Evolutionary conservation across 371 early-diverging fungal species (phyloP).

Genomic region (Syncephalastrum contaminatum): DNA sequence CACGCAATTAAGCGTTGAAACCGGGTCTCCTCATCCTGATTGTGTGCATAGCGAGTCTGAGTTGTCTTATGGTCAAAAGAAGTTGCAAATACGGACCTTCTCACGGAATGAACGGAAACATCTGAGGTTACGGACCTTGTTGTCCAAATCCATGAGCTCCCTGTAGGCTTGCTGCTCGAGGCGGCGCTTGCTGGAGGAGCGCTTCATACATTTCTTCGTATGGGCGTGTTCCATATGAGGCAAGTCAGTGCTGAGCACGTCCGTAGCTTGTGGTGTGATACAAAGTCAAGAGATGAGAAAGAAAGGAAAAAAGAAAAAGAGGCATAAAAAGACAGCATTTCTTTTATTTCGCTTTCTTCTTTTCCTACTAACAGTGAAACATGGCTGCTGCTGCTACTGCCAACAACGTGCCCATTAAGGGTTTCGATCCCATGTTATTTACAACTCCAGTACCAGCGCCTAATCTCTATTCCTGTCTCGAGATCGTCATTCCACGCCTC

Average conservation of each 20-base stretch:
- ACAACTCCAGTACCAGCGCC: neutral
- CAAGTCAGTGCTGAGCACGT: neutral
- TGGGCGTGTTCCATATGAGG: neutral
- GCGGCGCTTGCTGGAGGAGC: no score
- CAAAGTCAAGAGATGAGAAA: neutral
- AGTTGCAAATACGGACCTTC: neutral
- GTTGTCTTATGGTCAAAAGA: neutral
- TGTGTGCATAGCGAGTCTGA: neutral
- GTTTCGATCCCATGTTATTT: conserved; percentile 13
- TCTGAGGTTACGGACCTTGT: neutral
- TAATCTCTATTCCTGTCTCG: conserved; percentile 3
- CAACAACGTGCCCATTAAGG: conserved; percentile 1
- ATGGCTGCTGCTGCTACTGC: neutral
- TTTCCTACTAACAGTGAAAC: neutral
- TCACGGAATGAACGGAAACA: neutral
- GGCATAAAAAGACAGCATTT: neutral
- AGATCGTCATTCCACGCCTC: conserved; percentile 6
- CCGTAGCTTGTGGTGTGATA: neutral
- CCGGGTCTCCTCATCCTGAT: conserved; percentile 12
- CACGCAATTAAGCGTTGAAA: conserved; percentile 5
- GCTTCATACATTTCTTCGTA: neutral
- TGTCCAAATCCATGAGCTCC: neutral
- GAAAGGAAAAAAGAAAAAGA: neutral
- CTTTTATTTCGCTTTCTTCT: neutral
- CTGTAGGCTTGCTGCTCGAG: neutral